Percentiles rank a stretch among this genome's conserved stretches.
Evolutionary conservation across 2,329 filamentous ascomycete species (phyloP).

Genomic region (Chalaropsis ovoidea): DNA sequence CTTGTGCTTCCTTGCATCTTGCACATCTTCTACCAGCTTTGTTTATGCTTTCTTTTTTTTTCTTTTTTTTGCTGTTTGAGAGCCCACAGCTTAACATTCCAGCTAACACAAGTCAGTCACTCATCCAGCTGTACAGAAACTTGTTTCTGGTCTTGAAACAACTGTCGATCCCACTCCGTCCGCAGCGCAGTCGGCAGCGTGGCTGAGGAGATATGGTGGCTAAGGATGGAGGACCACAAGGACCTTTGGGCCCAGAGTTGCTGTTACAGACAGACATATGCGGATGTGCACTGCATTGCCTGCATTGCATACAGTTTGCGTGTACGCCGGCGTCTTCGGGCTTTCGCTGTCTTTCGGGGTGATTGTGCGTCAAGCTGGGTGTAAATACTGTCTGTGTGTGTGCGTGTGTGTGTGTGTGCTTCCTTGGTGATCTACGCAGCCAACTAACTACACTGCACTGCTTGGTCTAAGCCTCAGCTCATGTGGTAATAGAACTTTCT

Average conservation of each 20-base stretch:
- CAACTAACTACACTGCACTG: too few relatives aligned
- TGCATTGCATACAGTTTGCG: neutral
- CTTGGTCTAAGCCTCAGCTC: too few relatives aligned
- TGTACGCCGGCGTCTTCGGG: neutral
- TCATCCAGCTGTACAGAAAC: neutral
- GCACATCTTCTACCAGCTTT: neutral
- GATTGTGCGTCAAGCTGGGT: too few relatives aligned
- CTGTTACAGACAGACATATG: neutral
- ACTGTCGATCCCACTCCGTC: neutral
- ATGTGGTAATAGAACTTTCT: too few relatives aligned
- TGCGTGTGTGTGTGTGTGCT: too few relatives aligned
- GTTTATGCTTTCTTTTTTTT: neutral
- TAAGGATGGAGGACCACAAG: neutral
- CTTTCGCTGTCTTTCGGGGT: too few relatives aligned
- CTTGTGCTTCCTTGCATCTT: neutral
- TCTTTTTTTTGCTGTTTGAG: neutral
- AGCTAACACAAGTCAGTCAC: neutral
- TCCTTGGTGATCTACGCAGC: too few relatives aligned
- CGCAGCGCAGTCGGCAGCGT: neutral
- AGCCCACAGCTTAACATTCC: neutral
- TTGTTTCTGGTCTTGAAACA: constrained; percentile 7
- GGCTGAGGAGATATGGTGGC: neutral
- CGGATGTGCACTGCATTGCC: too few relatives aligned
- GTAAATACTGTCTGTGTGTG: too few relatives aligned
- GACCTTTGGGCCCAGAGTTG: neutral